Evolutionary conservation across 2,329 filamentous ascomycete species (phyloP), one percentile per base, ranked within the genome.

Genomic region (Trichothecium sympodiale): DNA sequence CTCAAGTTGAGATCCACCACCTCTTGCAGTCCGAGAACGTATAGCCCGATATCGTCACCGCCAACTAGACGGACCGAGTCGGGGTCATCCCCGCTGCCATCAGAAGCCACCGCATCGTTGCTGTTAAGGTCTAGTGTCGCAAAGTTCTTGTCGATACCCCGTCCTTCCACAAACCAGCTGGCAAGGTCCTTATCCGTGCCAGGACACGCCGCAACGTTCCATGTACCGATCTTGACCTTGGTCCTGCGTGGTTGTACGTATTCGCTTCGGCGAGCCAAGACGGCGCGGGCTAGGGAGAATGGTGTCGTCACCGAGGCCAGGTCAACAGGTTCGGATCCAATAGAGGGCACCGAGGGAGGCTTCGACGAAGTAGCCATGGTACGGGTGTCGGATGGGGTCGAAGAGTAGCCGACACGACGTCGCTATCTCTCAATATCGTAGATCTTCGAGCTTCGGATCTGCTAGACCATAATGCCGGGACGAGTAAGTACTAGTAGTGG

Each of bases 1-100:
- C 86, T 76, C 23, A 82, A 80, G 17, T 79, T 81, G 38, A 98
- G 69, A 54, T 94, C 86, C 9, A 95, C 82, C 17, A 96, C 77
- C 59, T 98, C 91, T 53, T 98, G 91, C 37, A 98, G 61, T 0
- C 87, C 89, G 7, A 98, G 65, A 0, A 88, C 83, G 52, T 96
- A 98, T 13, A 98, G 71, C 2, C 83, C 88, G 30, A 96, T 72
- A n/a, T 86, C 75, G 16, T 80, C 71, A 23, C 69, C 70, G 8
- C 70, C 72, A 1, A 74, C 60, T 2, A 81, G 45, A 5, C 61
- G 62, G 18, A 67, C 46, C 1, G 51, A 48, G 17, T 53, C 45
- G 51, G 62, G 39, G 46, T 54, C 41, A 55, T 59, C 35, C 64
- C 53, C 56, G 40, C 74, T 31, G 68, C 41, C 70, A 62, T 15